Base-by-base conservation (phyloP, 164 flowering plant genomes). In the Liquidambar formosana region DNA sequence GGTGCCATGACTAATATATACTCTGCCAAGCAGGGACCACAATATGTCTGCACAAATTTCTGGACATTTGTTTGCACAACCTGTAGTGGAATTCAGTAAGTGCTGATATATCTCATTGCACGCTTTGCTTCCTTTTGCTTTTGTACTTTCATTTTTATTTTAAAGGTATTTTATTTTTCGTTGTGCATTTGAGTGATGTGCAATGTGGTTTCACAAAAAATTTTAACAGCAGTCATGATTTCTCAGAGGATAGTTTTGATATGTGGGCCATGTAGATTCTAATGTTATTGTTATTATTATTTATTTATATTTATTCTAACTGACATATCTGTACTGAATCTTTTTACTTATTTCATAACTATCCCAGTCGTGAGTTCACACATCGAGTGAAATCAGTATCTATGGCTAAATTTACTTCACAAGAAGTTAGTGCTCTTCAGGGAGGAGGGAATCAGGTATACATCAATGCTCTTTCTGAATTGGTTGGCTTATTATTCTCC, bases 61-160 rank as follows among this genome's bases (percentile, higher is more conserved):
- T 91, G 92, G 87, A 93, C 98, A 57, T 95, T 95, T 84, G 85
- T 95, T 66, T 95, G 99, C 81, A 93, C 97, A 60, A 86, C 79
- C 48, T 95, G 99, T 61, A 83, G 99, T 81, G 99, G 99, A 56
- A 90, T 95, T 78, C 99, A 95, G 99, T 95, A 84, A 88, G 97
- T 89, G 16, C 48, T 62, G 9, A 28, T 63, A 28, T 58, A 16
- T 28, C 46, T 14, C 46, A 21, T 48, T 13, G 23, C 41, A 15
- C 45, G 14, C 8, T 3, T 59, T 23, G 45, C 41, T 33, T 33
- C 11, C 27, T 6, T 18, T 28, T 61, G 8, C 21, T 44, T 16
- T 44, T 15, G 6, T 61, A 27, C n/a, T 3, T 9, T 19, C 1
- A 19, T 16, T 23, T 3, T n/a, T 12, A 0, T 58, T 58, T 8